phyloP scores from a whole-genome alignment of 1,284 basidiomycete species.

The Cutaneotrichosporon arboriforme region DNA sequence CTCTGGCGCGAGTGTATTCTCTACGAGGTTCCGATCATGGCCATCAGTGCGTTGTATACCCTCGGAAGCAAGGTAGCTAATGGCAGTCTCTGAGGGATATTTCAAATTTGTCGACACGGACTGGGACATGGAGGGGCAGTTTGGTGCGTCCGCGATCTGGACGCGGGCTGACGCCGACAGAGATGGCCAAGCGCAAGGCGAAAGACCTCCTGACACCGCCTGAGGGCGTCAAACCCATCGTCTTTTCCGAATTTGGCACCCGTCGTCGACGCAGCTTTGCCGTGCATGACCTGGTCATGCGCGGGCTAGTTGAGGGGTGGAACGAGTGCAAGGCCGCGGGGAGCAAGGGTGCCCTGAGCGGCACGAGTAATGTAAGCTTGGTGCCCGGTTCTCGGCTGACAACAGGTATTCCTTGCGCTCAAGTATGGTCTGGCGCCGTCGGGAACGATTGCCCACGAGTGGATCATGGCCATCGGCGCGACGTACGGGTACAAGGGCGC shows the following conservation, averaged over 20 bases:
- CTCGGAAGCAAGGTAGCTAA: neutral
- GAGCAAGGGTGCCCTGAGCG: constrained; percentile 54
- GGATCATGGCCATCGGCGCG: constrained; percentile 91
- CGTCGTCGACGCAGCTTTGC: constrained; percentile 74
- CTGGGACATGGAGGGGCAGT: constrained; percentile 78
- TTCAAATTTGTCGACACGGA: constrained; percentile 62
- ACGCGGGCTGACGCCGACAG: constrained; percentile 37
- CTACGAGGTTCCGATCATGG: constrained; percentile 95
- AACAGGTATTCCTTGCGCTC: constrained; percentile 70
- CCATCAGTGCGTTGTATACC: constrained; percentile 59
- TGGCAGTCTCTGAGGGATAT: constrained; percentile 49
- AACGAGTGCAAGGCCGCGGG: constrained; percentile 51
- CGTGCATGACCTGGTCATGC: constrained; percentile 73
- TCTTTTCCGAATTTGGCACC: constrained; percentile 90
- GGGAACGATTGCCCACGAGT: constrained; percentile 89
- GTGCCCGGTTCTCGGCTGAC: neutral
- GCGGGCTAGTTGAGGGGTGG: constrained; percentile 62
- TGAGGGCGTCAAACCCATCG: constrained; percentile 54
- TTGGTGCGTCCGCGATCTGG: constrained; percentile 47
- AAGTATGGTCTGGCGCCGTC: constrained; percentile 64
- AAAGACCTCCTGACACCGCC: constrained; percentile 55
- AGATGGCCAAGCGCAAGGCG: constrained; percentile 66
- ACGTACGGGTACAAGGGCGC: constrained; percentile 70
- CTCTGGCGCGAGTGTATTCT: constrained; percentile 85
- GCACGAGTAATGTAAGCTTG: constrained; percentile 73